Evolutionary conservation across 331 rosid species (phyloP).

Genomic region (Malus hybrid): DNA sequence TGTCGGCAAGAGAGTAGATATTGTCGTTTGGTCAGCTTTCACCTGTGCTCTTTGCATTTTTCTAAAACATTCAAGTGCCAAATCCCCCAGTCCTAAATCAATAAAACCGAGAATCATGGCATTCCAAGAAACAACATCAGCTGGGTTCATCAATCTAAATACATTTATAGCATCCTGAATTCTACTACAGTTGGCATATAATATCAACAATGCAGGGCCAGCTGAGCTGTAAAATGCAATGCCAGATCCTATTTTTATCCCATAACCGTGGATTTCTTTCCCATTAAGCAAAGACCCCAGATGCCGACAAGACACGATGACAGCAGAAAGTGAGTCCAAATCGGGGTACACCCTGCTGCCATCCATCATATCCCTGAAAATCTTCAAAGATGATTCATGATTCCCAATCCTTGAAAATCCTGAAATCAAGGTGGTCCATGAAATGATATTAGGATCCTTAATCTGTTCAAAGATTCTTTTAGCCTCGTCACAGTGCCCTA

Average conservation of each 20-base stretch:
- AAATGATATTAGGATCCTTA: conserved; percentile 36
- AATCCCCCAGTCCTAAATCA: conserved; percentile 26
- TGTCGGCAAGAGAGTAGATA: conserved; percentile 33
- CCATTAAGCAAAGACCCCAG: conserved; percentile 27
- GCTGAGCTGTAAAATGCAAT: conserved; percentile 39
- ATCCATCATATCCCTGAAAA: conserved; percentile 36
- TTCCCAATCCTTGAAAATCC: conserved; percentile 28
- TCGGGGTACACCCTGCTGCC: conserved; percentile 29
- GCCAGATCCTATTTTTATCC: conserved; percentile 17
- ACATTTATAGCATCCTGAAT: conserved; percentile 23
- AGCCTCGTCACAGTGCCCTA: conserved; percentile 26
- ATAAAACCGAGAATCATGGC: conserved; percentile 38
- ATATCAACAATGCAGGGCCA: conserved; percentile 41
- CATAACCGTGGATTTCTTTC: conserved; percentile 40
- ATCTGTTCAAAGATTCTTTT: conserved; percentile 23
- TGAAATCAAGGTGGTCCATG: conserved; percentile 41
- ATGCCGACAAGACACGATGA: conserved; percentile 34
- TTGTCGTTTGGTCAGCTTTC: conserved; percentile 25
- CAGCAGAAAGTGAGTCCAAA: conserved; percentile 37
- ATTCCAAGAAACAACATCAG: conserved; percentile 48
- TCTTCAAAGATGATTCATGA: conserved; percentile 25
- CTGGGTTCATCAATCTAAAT: conserved; percentile 31
- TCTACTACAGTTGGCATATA: conserved; percentile 28
- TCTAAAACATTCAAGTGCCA: conserved; percentile 32
- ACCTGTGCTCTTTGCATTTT: conserved; percentile 35